phyloP scores from a whole-genome alignment of 805 yeast species.

The Lipomyces oligophaga region DNA sequence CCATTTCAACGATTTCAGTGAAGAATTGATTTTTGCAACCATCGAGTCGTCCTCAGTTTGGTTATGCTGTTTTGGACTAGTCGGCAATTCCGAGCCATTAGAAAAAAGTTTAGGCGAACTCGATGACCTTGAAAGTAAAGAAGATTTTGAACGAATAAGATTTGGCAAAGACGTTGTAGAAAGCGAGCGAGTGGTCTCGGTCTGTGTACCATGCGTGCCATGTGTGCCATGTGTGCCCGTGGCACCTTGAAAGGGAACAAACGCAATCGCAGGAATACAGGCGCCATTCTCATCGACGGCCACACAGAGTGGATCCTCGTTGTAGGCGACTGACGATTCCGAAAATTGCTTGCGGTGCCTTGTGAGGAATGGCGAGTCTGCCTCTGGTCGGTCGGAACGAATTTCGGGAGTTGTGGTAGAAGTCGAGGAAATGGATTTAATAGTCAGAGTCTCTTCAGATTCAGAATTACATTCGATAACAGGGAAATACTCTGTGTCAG shows the following conservation, averaged over 20 bases:
- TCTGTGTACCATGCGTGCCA: background rate
- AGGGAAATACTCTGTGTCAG: slow-evolving; percentile 20
- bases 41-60: slow-evolving; percentile 15
- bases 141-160: slow-evolving; percentile 2
- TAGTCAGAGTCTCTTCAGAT: slow-evolving; percentile 9
- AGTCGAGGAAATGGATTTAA: slow-evolving; percentile 7
- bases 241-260: no score
- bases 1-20: slow-evolving; percentile 25
- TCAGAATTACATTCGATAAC: slow-evolving; percentile 4
- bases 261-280: slow-evolving; percentile 26
- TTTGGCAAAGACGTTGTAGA: slow-evolving; percentile 2
- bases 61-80: background rate
- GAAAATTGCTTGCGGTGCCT: slow-evolving; percentile 25
- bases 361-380: slow-evolving; percentile 6
- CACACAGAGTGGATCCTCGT: slow-evolving; percentile 27
- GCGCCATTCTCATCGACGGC: slow-evolving; percentile 27
- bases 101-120: no score
- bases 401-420: slow-evolving; percentile 4
- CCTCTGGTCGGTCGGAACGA: background rate
- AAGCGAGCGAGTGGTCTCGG: slow-evolving; percentile 5
- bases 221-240: no score
- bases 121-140: background rate
- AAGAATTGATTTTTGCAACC: slow-evolving; percentile 25
- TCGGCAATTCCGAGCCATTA: slow-evolving; percentile 2
- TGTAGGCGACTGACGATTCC: slow-evolving; percentile 16